Evolutionary conservation across 2,329 filamentous ascomycete genomes (phyloP).

Genomic region (Hypomyces rosellus): DNA sequence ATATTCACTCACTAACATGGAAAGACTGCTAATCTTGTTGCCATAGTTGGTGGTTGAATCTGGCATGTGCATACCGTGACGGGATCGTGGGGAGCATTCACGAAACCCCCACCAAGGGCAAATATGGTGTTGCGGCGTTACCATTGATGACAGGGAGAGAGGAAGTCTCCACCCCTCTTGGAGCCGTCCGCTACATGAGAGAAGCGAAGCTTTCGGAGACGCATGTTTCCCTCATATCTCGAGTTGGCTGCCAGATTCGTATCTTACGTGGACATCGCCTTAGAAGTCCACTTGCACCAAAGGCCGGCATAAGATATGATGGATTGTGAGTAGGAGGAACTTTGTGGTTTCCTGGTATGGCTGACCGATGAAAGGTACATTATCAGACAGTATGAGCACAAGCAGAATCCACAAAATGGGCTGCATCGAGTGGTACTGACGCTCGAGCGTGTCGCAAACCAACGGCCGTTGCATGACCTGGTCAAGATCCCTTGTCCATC

Average conservation of each 20-base stretch:
- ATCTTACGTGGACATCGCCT: conserved; percentile 47
- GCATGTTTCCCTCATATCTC: conserved; percentile 41
- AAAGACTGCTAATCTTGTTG: not conserved
- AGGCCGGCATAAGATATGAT: conserved; percentile 50
- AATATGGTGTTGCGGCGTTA: conserved; percentile 41
- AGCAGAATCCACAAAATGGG: conserved; percentile 32
- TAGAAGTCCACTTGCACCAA: conserved; percentile 45
- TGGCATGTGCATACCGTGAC: conserved; percentile 50
- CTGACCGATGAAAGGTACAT: conserved; percentile 35
- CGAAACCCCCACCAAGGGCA: conserved; percentile 40
- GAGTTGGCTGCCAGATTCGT: conserved; percentile 43
- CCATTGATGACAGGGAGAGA: conserved; percentile 48
- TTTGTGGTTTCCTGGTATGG: not conserved
- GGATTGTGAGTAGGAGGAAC: conserved; percentile 40
- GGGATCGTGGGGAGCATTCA: conserved; percentile 42
- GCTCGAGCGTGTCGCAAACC: conserved; percentile 38
- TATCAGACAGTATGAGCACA: conserved; percentile 41
- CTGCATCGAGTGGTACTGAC: conserved; percentile 39
- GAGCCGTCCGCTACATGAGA: conserved; percentile 37
- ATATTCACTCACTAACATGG: not conserved
- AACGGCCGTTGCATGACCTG: conserved; percentile 37
- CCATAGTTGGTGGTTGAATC: conserved; percentile 51
- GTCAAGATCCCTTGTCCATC: conserved; percentile 44
- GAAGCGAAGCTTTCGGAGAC: conserved; percentile 40
- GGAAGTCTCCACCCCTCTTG: conserved; percentile 26